phyloP scores from a whole-genome alignment of 2,329 filamentous ascomycete genomes.

The Thyridium curvatum region DNA sequence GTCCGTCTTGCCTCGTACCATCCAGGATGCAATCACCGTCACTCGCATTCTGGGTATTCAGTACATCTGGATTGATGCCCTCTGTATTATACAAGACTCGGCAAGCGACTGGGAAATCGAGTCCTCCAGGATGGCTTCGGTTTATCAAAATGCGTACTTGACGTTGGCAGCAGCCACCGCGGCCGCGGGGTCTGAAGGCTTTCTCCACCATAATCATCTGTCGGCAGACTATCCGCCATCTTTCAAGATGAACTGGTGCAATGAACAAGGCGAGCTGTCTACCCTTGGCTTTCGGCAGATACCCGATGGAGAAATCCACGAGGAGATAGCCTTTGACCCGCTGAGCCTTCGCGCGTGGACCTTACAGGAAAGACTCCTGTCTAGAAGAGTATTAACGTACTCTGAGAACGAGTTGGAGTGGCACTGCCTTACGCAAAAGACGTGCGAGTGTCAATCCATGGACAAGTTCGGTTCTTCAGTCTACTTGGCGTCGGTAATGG shows the following conservation, averaged over 20 bases:
- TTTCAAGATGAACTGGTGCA: no score
- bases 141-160: conserved; percentile 3
- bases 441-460: no score
- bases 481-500: no score
- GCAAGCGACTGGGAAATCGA: conserved; percentile 14
- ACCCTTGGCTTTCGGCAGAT: no score
- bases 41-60: conserved; percentile 3
- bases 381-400: conserved; percentile 26
- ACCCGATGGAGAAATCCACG: no score
- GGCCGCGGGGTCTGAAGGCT: not conserved
- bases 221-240: not conserved
- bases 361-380: conserved; percentile 29
- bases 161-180: conserved; percentile 4
- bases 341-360: conserved; percentile 24
- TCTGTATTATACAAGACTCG: conserved; percentile 17
- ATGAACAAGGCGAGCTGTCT: no score
- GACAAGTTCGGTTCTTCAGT: no score
- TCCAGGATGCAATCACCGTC: conserved; percentile 8
- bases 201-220: not conserved
- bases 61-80: conserved; percentile 17
- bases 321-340: no score
- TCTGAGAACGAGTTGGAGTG: conserved; percentile 21
- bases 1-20: conserved; percentile 4
- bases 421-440: conserved; percentile 15
- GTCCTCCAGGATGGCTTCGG: conserved; percentile 4